These are phyloP conservation scores for Penicillium paneum DNA, from an alignment of 2,329 filamentous ascomycete species.

Conservation along the genomic window DNA sequence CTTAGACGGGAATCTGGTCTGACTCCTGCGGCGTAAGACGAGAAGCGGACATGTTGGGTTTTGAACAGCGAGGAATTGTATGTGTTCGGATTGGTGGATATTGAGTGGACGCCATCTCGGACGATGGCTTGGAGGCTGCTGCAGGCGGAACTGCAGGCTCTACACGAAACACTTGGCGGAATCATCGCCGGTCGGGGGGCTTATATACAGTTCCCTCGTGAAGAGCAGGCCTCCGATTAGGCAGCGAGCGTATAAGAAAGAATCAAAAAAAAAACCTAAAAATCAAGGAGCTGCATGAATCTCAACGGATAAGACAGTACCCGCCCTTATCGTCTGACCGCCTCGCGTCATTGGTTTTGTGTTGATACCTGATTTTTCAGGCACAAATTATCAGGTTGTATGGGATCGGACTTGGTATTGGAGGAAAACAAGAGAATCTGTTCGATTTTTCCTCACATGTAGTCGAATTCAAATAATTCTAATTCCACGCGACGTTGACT, in stretches of 20 bases:
- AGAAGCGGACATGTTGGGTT: not conserved
- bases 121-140: slow-evolving; percentile 31
- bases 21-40: not conserved
- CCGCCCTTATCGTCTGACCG: slow-evolving; percentile 25
- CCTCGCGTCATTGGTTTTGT: slow-evolving; percentile 20
- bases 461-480: not conserved
- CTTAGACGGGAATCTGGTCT: not conserved
- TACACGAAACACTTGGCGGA: slow-evolving; percentile 27
- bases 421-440: not conserved
- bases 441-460: not conserved
- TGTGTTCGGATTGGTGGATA: slow-evolving; percentile 13
- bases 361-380: not conserved
- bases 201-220: not conserved
- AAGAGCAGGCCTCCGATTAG: not conserved
- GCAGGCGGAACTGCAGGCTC: slow-evolving; percentile 36
- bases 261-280: slow-evolving; percentile 10
- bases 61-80: not conserved
- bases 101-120: slow-evolving; percentile 20
- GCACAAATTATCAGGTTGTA: not conserved
- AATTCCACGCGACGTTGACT: not conserved
- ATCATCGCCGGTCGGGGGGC: slow-evolving; percentile 22
- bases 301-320: slow-evolving; percentile 18
- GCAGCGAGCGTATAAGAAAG: not conserved
- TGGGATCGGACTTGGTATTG: not conserved
- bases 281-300: not conserved